Base-by-base conservation (phyloP, 2,329 filamentous ascomycete genomes). In the Aureobasidium sp. region DNA sequence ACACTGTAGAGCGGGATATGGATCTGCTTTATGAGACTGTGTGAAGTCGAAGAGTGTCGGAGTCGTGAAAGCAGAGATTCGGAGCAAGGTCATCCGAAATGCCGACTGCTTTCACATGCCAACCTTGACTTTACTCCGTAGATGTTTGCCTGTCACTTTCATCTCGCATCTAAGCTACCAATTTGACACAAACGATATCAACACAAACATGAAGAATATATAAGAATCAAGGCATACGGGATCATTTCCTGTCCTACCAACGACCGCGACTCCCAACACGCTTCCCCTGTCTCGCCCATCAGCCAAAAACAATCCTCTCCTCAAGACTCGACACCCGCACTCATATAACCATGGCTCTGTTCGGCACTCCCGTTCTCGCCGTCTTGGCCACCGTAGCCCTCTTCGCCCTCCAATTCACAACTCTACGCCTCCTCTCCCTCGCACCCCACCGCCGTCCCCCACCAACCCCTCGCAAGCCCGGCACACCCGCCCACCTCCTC, bases 401-500 rank as follows among this genome's bases (percentile, higher is more conserved):
- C 47, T 70, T 75, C 37, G 62, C 72, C 62, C 39, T 76, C 61
- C 67, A 73, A 10, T 67, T 69, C 30, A 63, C 68, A 10, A 64
- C 71, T 16, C 72, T 75, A 16, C 77, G 78, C 37, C 68, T 78
- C 45, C 68, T 73, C 42, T 74, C 78, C 61, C 70, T 79, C 30
- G 71, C 74, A 30, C 67, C 69, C 8, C 63, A 60, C 60, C 70
- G 70, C 58, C 59, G 61, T 60, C 65, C 69, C 64, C 58, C 68
- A 66, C 32, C 54, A 30, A 55, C 65, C 62, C 65, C 69, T 63
- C 62, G 66, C 63, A 63, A 66, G 48, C 71, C 69, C 59, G 69
- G 70, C 25, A 55, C 69, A 4, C 76, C 77, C 30, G 78, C 79
- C 7, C 85, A 92, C 73, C 78, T 91, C 59, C 79, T 96, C 36